Conservation (phyloP, 305 asterid genomes). For the Solanum aculeatissimum region DNA sequence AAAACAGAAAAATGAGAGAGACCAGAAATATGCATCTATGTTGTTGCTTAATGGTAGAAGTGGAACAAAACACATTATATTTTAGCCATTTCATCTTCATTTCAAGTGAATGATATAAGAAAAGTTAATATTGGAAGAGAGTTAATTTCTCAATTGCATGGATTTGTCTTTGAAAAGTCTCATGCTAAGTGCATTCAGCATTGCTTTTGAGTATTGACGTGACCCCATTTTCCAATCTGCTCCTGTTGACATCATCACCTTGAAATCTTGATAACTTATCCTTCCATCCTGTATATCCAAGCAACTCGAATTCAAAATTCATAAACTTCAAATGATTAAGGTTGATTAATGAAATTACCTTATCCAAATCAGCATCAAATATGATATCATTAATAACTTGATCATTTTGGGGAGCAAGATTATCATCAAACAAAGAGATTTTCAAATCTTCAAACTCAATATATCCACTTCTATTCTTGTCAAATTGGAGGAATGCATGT, state of each 20-base stretch:
- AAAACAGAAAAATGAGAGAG: background rate
- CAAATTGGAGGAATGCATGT: slow-evolving; percentile 56
- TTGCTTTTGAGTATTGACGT: slow-evolving; percentile 69
- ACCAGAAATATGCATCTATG: background rate
- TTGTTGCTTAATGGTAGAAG: background rate
- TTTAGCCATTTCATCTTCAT: background rate
- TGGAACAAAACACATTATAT: background rate
- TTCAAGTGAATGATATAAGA: background rate
- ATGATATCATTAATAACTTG: slow-evolving; percentile 61
- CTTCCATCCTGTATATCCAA: slow-evolving; percentile 59
- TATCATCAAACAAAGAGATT: slow-evolving; percentile 47
- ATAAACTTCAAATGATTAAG: background rate
- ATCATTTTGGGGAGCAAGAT: slow-evolving; percentile 33
- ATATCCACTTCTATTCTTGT: slow-evolving; percentile 58
- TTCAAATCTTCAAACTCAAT: slow-evolving; percentile 76
- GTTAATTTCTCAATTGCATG: slow-evolving; percentile 9
- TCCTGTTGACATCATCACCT: slow-evolving; percentile 85
- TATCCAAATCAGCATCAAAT: slow-evolving; percentile 74
- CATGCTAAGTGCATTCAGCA: slow-evolving; percentile 67
- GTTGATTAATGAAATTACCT: slow-evolving; percentile 27
- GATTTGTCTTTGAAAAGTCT: slow-evolving; percentile 47
- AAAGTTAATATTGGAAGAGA: background rate
- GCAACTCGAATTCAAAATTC: background rate
- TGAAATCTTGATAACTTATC: slow-evolving; percentile 65
- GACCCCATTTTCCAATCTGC: slow-evolving; percentile 92